Evolutionary conservation across 2,329 filamentous ascomycete genomes (phyloP), one percentile per base, ranked within the genome.

Genomic region (Madurella fahalii): DNA sequence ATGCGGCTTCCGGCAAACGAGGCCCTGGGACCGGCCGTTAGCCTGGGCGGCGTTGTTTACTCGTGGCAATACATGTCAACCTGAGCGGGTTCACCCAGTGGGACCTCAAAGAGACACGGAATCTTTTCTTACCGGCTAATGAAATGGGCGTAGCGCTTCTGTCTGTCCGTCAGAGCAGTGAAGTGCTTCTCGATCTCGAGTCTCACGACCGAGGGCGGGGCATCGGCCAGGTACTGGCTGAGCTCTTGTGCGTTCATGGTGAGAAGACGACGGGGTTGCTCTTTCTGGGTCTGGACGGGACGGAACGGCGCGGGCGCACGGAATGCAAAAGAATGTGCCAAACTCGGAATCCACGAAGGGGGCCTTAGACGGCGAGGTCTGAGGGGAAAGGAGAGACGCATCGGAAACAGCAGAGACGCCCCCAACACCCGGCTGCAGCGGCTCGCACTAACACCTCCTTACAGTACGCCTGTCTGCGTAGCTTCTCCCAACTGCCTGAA

Each of bases 171-270:
- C 58, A 94, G 72, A 37, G 85, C 83, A 52, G 93, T 87, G 65
- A 97, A 99, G 73, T 97, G 93, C 68, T 90, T 89, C 74, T 90
- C 90, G 70, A 97, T 94, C 70, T 90, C 86, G 47, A 99, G 82
- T 46, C 86, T 84, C 56, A 96, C 93, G 53, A 96, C 84, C 47
- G 86, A 88, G 1, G 94, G 94, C 44, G 94, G 94, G 60, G 87
- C 86, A 72, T 99, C 94, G 45, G 94, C 92, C 58, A 95, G 81
- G 71, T 95, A 96, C 68, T 95, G 87, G 70, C 77, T 77, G 59
- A 85, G 75, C 60, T 85, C 83, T 62, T 79, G 72, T 54, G 80
- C 71, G 63, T 83, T 76, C 81, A 86, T 85, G 60, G 69, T 75
- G 64, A 69, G 58, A 42, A 59, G 53, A 50, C 62, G 60, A 42